These are phyloP conservation scores for Nitzschia palea DNA, from an alignment of 108 stramenopile species.

Conservation along the genomic window DNA sequence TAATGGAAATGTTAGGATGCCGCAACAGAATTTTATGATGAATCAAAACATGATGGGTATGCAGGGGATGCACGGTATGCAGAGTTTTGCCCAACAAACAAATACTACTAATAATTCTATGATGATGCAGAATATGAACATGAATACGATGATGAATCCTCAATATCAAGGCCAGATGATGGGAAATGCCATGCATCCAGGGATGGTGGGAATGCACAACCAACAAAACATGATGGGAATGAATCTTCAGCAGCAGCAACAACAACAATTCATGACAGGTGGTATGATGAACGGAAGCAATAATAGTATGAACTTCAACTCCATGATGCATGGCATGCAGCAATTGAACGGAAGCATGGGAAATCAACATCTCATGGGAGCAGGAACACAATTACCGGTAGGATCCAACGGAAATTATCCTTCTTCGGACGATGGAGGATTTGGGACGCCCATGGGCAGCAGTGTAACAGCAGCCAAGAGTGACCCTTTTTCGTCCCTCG, in stretches of 20 bases:
- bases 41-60: slow-evolving; percentile 25
- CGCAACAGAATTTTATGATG: slow-evolving; percentile 24
- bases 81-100: no score
- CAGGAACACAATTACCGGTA: no score
- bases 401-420: no score
- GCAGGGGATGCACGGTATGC: no score
- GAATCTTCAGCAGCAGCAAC: slow-evolving; percentile 20
- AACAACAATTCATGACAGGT: slow-evolving; percentile 13
- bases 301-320: slow-evolving; percentile 12
- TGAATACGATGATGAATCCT: slow-evolving; percentile 11
- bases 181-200: not conserved
- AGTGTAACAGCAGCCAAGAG: slow-evolving; percentile 7
- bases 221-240: slow-evolving; percentile 41
- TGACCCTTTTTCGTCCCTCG: slow-evolving; percentile 51
- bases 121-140: no score
- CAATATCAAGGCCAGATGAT: not conserved
- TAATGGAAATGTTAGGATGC: not conserved
- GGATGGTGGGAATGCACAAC: slow-evolving; percentile 9
- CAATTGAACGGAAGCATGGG: slow-evolving; percentile 14
- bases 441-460: slow-evolving; percentile 51
- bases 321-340: slow-evolving; percentile 33
- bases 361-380: not conserved
- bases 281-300: slow-evolving; percentile 34
- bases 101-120: no score
- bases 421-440: slow-evolving; percentile 38